Evolutionary conservation across 2,329 filamentous ascomycete genomes (phyloP).

Genomic region (Botryotinia convoluta): DNA sequence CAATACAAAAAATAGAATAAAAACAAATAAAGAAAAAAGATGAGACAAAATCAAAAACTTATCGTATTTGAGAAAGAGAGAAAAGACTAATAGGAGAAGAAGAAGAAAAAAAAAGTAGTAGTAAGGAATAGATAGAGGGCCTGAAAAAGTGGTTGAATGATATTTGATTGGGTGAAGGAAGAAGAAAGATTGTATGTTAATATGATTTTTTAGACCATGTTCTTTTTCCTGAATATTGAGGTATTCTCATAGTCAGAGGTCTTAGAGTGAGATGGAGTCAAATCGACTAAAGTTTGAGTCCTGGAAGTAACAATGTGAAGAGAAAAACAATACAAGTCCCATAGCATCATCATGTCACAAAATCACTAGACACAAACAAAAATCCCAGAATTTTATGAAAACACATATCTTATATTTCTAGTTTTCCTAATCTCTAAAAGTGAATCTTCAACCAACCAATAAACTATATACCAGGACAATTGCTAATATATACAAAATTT

Average conservation of each 20-base stretch:
- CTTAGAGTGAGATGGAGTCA: too few species aligned
- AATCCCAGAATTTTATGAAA: not conserved
- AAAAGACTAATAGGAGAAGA: too few species aligned
- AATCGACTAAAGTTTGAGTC: not conserved
- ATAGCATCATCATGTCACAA: not conserved
- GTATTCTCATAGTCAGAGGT: too few species aligned
- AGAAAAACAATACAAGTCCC: not conserved
- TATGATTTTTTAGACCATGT: too few species aligned
- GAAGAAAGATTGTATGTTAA: too few species aligned
- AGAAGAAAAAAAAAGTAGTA: too few species aligned
- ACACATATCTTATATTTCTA: not conserved
- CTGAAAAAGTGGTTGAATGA: not conserved
- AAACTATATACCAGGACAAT: not conserved
- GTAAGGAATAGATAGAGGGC: too few species aligned
- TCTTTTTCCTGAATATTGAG: too few species aligned
- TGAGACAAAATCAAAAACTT: too few species aligned
- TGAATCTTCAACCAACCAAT: not conserved
- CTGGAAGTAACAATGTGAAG: not conserved
- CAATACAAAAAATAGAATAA: too few species aligned
- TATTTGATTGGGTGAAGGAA: not conserved
- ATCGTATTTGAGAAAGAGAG: too few species aligned
- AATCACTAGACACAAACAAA: not conserved
- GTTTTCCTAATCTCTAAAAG: not conserved
- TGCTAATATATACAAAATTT: constrained; percentile 5
- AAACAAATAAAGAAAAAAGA: too few species aligned